Evolutionary conservation across 345 rosid genomes (phyloP), one percentile per base, ranked within the genome.

Genomic region (Raphanus sativus): DNA sequence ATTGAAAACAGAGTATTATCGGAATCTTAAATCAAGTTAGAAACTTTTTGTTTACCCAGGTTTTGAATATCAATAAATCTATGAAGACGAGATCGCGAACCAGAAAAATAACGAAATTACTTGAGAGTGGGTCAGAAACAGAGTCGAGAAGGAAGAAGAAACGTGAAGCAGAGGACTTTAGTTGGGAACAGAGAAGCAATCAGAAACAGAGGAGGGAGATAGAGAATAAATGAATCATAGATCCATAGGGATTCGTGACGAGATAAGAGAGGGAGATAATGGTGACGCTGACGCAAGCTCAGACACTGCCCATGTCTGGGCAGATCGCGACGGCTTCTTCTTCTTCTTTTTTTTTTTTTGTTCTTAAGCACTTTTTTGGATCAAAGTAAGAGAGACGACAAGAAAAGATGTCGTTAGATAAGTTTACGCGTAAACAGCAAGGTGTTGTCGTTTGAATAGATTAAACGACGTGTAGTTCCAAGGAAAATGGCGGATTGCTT

Each of bases 281-380:
- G 76, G 76, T 75, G 82, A 79, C 71, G 69, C 52, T 67, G 79
- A 74, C 65, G 42, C 65, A 2, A 75, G 80, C 64, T 62, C 69
- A 0, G 80, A 69, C 69, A 48, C 67, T 67, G 76, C 66, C 81
- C 69, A 78, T 60, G 68, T 16, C 65, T 38, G 81, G 72, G 77
- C 67, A 76, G 77, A 78, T 67, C 77, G 17, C 66, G 74, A 72
- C 81, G 67, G 77, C 64, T 72, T 60, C 32, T 45, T 50, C 67
- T 54, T 65, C 32, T 28, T 40, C 48, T 60, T 12, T 3, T 52
- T 1, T 13, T 12, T 56, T 2, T 55, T 55, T 0, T 36, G 42
- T 59, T 10, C 3, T 48, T 56, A 0, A 21, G 29, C 61, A 17
- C 3, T 25, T 64, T 77, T 38, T 34, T 62, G 21, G 48, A 76